Evolutionary conservation across 176 grass and related monocot species (phyloP), one percentile per base, ranked within the genome.

Genomic region (Eragrostis curvula): DNA sequence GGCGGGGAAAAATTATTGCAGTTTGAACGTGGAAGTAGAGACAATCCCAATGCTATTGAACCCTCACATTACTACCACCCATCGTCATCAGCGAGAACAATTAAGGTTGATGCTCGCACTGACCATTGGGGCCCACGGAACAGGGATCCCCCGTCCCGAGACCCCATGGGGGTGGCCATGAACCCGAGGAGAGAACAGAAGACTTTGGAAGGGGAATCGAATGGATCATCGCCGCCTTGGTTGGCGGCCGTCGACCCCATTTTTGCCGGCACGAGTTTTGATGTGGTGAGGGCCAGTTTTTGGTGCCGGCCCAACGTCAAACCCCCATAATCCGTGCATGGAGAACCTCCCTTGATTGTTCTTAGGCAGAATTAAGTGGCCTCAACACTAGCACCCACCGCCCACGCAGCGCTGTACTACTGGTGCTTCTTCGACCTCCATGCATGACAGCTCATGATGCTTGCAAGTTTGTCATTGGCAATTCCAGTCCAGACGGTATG

Each of bases 141-240:
- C 29, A 77, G 48, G 14, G 52, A 2, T 24, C 61, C 23, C 87
- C 17, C 4, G 0, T 24, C 20, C n/a, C 90, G 68, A 92, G 78
- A 61, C 14, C 80, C 28, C 87, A 85, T 74, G 85, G 39, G 58
- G 32, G 52, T 23, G 58, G 70, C 21, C 66, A 69, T 62, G 86
- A 71, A 64, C 79, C 74, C 86, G 71, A 81, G 55, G 78, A 25
- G 55, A 81, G 57, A 80, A 74, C 90, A 86, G 67, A 86, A 94
- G 78, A 56, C 73, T 75, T 83, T 32, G 88, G 74, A 85, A 85
- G 12, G 60, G 9, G 58, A 14, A 46, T 63, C 15, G 68, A 0
- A 15, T 17, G 28, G 24, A 28, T 62, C 59, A 28, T 29, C 71
- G 48, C 12, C 25, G 74, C 71, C 71, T 60, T 55, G 58, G 58